Evolutionary conservation across 306 rosid species (phyloP), one percentile per base, ranked within the genome.

Genomic region (Bauhinia variegata): DNA sequence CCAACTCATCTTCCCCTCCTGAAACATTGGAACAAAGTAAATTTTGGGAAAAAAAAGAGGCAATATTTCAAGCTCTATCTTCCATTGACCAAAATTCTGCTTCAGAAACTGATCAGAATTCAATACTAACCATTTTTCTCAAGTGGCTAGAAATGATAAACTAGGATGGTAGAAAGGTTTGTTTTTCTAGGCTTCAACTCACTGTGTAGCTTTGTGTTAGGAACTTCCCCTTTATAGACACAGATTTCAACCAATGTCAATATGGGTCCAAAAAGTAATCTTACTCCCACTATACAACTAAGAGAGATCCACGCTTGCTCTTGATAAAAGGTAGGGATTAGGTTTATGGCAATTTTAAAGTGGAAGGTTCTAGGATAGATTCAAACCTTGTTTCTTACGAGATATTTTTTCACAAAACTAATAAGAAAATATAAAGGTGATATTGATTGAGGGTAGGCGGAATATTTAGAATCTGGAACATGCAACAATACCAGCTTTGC

Each of bases 1-100:
- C 87, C 84, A 81, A 76, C 83, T 78, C 87, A 82, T 80, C 72
- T 89, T 92, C 53, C 69, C 80, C 58, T 84, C 96, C 96, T 92
- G 82, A 49, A 75, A 79, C 36, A 59, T 1, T 4, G 11, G 11
- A 30, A 58, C 47, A 42, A 60, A 67, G 60, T 17, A 8, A 8
- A 51, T 54, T 52, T 6, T 19, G 16, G 41, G 30, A 41, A 48
- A 2, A 4, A 47, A 48, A 2, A 4, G 38, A 52, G 49, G 31
- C 57, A 34, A 44, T 42, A 14, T 59, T 52, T 61, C 36, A 62
- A 55, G 67, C 58, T n/a, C 58, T 46, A 65, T 2, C 42, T 72
- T 2, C 38, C 59, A 60, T 54, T 51, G 59, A 70, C 55, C 23
- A 67, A 28, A 16, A 70, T 37, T 37, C 38, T 30, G 55, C 4